phyloP scores from a whole-genome alignment of 345 rosid genomes.

The Capsella bursapastoris region DNA sequence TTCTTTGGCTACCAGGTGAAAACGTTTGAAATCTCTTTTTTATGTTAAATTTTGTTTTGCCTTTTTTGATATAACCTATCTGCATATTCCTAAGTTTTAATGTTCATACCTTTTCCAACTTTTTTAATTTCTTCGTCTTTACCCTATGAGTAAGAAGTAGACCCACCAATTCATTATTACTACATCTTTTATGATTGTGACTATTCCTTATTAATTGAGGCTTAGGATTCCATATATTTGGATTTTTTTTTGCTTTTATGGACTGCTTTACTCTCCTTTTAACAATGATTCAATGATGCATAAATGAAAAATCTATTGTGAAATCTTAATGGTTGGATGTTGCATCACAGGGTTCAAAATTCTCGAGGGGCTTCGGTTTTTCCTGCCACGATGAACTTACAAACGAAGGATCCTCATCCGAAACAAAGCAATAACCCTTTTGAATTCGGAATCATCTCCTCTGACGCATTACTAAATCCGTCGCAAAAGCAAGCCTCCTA shows the following conservation, averaged over 20 bases:
- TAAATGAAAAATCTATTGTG: neutral
- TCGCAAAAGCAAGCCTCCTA: conserved; percentile 45
- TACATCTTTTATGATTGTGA: conserved; percentile 29
- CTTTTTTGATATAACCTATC: conserved; percentile 21
- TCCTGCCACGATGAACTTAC: conserved; percentile 48
- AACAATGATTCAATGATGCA: conserved; percentile 25
- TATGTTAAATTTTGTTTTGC: neutral
- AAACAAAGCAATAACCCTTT: conserved; percentile 49
- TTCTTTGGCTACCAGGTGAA: conserved; percentile 52
- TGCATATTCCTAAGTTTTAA: conserved; percentile 51
- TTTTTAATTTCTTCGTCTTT: conserved; percentile 23
- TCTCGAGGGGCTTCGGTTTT: conserved; percentile 32
- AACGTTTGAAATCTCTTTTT: neutral
- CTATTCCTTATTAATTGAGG: conserved; percentile 15
- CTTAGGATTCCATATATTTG: conserved; percentile 39
- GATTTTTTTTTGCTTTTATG: neutral
- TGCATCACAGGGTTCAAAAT: conserved; percentile 53
- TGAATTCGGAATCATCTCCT: conserved; percentile 60
- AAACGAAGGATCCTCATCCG: conserved; percentile 46
- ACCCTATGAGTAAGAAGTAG: conserved; percentile 51
- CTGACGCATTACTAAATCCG: conserved; percentile 54
- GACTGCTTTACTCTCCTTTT: conserved; percentile 25
- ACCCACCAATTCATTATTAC: conserved; percentile 51
- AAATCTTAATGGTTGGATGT: conserved; percentile 5
- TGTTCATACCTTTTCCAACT: conserved; percentile 45